Evolutionary conservation across 257 asterid genomes (phyloP).

Genomic region (Fraxinus cuspidata): DNA sequence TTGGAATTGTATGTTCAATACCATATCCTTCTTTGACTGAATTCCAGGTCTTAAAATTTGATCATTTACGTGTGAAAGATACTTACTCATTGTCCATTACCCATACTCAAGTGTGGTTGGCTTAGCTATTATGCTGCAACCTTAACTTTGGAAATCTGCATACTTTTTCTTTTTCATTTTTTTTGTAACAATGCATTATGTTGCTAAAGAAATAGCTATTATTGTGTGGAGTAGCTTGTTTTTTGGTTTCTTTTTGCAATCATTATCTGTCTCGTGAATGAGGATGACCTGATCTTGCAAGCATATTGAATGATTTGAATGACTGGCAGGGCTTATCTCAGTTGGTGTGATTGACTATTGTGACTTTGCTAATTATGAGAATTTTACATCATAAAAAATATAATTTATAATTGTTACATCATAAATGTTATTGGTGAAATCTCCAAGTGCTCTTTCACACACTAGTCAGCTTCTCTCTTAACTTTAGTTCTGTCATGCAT

Average conservation of each 20-base stretch:
- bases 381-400: no score
- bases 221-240: no score
- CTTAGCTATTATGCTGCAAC: not conserved
- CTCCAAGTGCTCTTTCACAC: not conserved
- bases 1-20: no score
- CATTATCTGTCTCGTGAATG: not conserved
- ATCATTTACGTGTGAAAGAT: not conserved
- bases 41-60: not conserved
- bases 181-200: no score
- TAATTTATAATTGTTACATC: not conserved
- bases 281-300: no score
- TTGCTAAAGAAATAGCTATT: no score
- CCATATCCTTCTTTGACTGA: no score
- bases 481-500: no score
- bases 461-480: not conserved
- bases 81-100: not conserved
- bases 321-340: no score
- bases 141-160: not conserved
- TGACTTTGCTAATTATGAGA: not conserved
- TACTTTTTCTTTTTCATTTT: no score
- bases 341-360: not conserved
- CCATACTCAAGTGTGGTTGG: not conserved
- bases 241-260: not conserved
- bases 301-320: no score
- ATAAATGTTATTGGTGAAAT: not conserved